These are phyloP conservation scores for Aristolochia fimbriata DNA, from an alignment of 164 flowering plant genomes.

Conservation along the genomic window DNA sequence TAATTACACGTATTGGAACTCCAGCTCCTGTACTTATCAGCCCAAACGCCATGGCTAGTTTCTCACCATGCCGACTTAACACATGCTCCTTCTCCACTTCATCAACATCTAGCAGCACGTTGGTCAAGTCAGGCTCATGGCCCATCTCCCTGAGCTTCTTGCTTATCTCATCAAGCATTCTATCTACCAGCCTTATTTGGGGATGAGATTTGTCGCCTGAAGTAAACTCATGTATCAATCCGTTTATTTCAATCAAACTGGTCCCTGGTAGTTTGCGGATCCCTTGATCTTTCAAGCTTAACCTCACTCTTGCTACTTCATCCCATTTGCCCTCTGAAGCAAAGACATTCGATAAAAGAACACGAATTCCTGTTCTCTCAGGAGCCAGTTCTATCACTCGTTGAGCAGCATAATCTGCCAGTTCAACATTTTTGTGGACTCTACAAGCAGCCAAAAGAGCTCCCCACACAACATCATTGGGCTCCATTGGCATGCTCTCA, in stretches of 20 bases:
- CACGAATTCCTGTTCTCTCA: conserved; percentile 30
- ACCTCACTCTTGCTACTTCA: conserved; percentile 46
- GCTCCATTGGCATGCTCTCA: conserved; percentile 42
- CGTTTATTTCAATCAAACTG: conserved; percentile 41
- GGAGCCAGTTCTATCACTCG: conserved; percentile 21
- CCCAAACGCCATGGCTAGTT: conserved; percentile 50
- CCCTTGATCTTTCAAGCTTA: conserved; percentile 38
- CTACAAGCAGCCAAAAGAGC: conserved; percentile 43
- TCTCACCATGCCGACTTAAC: conserved; percentile 50
- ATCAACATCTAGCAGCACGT: conserved; percentile 45
- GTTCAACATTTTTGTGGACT: conserved; percentile 25
- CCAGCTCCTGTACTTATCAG: conserved; percentile 29
- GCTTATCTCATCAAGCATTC: conserved; percentile 37
- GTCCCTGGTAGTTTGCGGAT: conserved; percentile 44
- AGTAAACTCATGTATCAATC: conserved; percentile 43
- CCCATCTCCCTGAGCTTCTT: conserved; percentile 28
- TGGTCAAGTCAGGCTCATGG: conserved; percentile 32
- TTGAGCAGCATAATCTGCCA: conserved; percentile 34
- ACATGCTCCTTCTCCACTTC: conserved; percentile 41
- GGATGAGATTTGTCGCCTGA: conserved; percentile 42
- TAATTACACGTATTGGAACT: conserved; percentile 34
- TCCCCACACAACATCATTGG: conserved; percentile 41
- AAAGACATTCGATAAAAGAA: conserved; percentile 48
- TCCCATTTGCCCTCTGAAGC: conserved; percentile 50
- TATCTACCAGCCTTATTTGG: conserved; percentile 14